phyloP scores from a whole-genome alignment of 768 basidiomycete species.

The Rhodosporidiobolus odoratus region DNA sequence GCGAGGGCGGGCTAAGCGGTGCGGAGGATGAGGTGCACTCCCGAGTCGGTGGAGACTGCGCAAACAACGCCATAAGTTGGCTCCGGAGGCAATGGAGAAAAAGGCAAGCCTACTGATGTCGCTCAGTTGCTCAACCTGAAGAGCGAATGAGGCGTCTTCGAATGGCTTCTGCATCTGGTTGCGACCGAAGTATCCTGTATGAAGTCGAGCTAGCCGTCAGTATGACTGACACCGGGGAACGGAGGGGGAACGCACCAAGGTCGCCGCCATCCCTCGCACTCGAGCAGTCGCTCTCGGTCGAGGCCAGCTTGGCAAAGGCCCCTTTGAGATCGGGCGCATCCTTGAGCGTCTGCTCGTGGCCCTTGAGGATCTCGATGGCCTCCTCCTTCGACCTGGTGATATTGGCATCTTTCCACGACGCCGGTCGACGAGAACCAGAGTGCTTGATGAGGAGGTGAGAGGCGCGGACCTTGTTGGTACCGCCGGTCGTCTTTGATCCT shows the following conservation, averaged over 20 bases:
- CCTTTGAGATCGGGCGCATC: constrained; percentile 48
- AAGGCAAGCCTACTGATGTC: constrained; percentile 49
- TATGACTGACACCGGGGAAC: too few species aligned
- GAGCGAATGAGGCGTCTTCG: constrained; percentile 74
- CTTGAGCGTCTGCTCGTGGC: constrained; percentile 61
- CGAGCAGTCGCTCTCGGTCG: constrained; percentile 77
- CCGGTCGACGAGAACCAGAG: constrained; percentile 48
- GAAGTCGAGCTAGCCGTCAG: not conserved
- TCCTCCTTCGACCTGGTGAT: constrained; percentile 85
- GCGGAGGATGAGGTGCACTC: constrained; percentile 87
- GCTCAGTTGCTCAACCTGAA: constrained; percentile 70
- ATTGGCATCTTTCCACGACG: constrained; percentile 56
- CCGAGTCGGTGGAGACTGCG: constrained; percentile 76
- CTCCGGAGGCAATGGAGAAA: not conserved
- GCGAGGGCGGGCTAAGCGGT: constrained; percentile 21
- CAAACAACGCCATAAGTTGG: not conserved
- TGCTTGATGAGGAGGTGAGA: constrained; percentile 95
- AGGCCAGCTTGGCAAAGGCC: constrained; percentile 73
- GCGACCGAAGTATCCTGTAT: constrained; percentile 60
- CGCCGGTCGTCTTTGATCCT: constrained; percentile 15
- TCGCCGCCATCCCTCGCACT: constrained; percentile 78
- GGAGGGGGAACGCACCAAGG: constrained; percentile 52
- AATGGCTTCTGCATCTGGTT: constrained; percentile 98
- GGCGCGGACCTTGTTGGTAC: constrained; percentile 67
- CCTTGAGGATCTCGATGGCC: constrained; percentile 70